Base-by-base conservation (phyloP, 2,329 filamentous ascomycete species). In the Hypocrella siamensis region DNA sequence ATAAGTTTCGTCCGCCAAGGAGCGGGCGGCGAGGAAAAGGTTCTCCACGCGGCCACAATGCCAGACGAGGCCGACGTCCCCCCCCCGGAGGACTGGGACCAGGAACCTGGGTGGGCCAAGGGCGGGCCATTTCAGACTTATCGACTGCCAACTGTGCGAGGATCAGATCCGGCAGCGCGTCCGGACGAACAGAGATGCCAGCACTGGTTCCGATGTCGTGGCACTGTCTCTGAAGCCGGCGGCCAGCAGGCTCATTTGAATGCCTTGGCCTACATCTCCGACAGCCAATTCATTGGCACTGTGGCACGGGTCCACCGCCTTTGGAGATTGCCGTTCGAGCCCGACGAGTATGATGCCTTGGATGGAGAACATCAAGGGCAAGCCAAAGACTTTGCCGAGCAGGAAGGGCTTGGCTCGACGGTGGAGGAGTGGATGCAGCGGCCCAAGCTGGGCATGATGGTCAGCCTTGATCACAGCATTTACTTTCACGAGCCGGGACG, bases 241-340 rank as follows among this genome's bases (percentile, higher is more conserved):
- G 83, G 84, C 2, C 72, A 78, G 40, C 70, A 79, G 45, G 83
- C 85, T 9, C 86, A 96, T 50, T 63, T 94, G 22, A 79, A 72
- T 24, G 90, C 90, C 7, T 65, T 98, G 38, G 88, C 88, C 17
- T 98, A 96, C 60, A 81, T 96, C 61, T 83, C 77, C 17, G 88
- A 96, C 57, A 80, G 71, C 48, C 90, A 82, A 59, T 96, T 98
- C 57, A 86, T 96, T 52, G 86, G 82, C 25, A 94, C 86, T 2
- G 73, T 94, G 6, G 65, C 77, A 18, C 73, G 83, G 15, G 76
- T 86, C 33, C 86, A 94, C 54, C 68, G 73, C 35, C 65, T 94
- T 22, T 86, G 80, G 69, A 67, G 81, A 11, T 83, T 81, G 50
- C 71, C 68, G 1, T 67, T 63, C 30, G 38, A 60, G 10, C 63